Percentiles rank a stretch among this genome's conserved stretches.
Evolutionary conservation across 73 alveolate species (phyloP).

Genomic region (Paramecium pentaurelia): DNA sequence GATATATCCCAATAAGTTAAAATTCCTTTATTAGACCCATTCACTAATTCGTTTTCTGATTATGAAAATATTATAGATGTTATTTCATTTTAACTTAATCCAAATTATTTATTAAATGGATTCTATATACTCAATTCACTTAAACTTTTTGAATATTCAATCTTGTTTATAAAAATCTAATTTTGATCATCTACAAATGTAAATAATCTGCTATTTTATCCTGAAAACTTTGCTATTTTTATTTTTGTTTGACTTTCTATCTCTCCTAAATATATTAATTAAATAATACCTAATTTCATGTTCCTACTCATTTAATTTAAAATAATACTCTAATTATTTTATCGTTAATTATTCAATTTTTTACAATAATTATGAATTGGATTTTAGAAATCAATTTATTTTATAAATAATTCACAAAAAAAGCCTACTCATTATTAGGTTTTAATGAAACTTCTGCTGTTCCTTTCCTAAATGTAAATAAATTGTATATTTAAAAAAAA

Average conservation of each 20-base stretch:
- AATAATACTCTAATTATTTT: background rate
- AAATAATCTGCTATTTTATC: background rate
- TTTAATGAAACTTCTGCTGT: too few relatives aligned
- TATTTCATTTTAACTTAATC: background rate
- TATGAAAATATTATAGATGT: background rate
- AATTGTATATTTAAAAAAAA: too few relatives aligned
- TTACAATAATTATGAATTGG: too few relatives aligned
- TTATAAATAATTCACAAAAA: too few relatives aligned
- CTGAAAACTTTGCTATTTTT: background rate
- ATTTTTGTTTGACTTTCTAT: background rate
- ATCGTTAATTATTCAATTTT: background rate
- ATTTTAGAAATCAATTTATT: background rate
- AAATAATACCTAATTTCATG: background rate
- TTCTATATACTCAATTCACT: background rate
- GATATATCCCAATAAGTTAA: background rate
- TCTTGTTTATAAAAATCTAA: background rate
- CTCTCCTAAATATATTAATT: background rate
- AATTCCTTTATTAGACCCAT: background rate
- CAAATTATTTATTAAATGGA: background rate
- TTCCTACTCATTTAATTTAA: background rate
- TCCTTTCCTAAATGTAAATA: too few relatives aligned
- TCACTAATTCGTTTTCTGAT: background rate
- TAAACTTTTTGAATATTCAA: background rate
- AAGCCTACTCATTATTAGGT: too few relatives aligned
- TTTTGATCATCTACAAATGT: background rate